Base-by-base conservation (phyloP, 176 grass and related monocot genomes). In the Ensete glaucum region DNA sequence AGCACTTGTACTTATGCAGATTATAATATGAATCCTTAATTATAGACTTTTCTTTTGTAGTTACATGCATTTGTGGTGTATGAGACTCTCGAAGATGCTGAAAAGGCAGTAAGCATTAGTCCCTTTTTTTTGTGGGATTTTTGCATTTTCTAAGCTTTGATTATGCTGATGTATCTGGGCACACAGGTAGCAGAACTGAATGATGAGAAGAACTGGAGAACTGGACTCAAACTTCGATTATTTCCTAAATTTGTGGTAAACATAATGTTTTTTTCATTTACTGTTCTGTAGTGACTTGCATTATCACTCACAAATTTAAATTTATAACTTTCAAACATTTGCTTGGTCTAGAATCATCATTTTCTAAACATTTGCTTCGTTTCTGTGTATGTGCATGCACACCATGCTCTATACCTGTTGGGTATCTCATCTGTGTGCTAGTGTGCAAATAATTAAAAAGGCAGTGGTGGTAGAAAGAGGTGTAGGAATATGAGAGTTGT, bases 141-240 rank as follows among this genome's bases (percentile, higher is more conserved):
- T 17, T 50, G 10, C 5, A 48, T 70, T 9, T 43, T 53, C 17
- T 63, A 53, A 77, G 68, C 22, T 65, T 23, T 48, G 1, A 26
- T 77, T 4, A 9, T 54, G 27, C 74, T 48, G 10, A 70, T 60
- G 67, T 82, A 68, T 29, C 26, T 77, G 48, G 34, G 13, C 17
- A 74, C 71, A 43, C 78, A 99, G 95, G 85, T 94, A 86, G 10
- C 75, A 55, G 95, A 91, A 52, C 90, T 99, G 65, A 99, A 99
- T 87, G 90, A 94, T 84, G 95, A 99, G 65, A 93, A 85, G 81
- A 99, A 99, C 86, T 94, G 95, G 95, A 91, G 95, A 88, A 94
- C 52, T 69, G 91, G 91, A 23, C 82, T 99, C 19, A 88, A 91
- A 99, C 88, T 99, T 82, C 88, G 88, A 64, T 77, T 91, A 60